phyloP scores from a whole-genome alignment of 2,329 filamentous ascomycete species.

The Leptosphaerulina australis region DNA sequence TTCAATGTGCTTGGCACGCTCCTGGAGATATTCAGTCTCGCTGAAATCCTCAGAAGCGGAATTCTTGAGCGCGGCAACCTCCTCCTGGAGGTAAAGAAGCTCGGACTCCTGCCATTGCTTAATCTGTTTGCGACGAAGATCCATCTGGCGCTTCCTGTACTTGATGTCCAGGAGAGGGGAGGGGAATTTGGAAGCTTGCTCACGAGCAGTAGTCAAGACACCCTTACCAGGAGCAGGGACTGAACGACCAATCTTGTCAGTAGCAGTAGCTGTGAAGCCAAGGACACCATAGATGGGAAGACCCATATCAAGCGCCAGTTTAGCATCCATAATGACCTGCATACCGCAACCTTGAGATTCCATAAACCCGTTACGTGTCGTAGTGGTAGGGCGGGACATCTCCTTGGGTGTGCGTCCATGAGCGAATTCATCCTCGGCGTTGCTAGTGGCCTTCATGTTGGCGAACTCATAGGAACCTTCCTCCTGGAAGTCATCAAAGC shows the following conservation, averaged over 20 bases:
- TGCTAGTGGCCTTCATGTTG: constrained; percentile 99
- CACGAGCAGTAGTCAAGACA: constrained; percentile 93
- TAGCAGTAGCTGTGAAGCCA: constrained; percentile 91
- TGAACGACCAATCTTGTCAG: constrained; percentile 98
- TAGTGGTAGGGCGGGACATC: constrained; percentile 97
- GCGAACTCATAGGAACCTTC: constrained; percentile 99
- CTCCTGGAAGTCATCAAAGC: constrained; percentile 98
- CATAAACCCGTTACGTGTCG: constrained; percentile 98
- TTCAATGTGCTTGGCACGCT: constrained; percentile 85
- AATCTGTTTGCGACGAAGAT: constrained; percentile 91
- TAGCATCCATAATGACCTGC: constrained; percentile 97
- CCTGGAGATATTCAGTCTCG: constrained; percentile 82
- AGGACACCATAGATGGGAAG: constrained; percentile 96
- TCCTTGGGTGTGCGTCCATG: constrained; percentile 94
- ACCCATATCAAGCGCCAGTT: constrained; percentile 96
- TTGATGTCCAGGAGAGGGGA: constrained; percentile 97
- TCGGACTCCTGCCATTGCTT: constrained; percentile 97
- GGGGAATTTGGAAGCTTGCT: constrained; percentile 88
- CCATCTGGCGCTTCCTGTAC: constrained; percentile 93
- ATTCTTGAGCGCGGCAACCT: constrained; percentile 84
- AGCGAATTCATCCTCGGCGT: constrained; percentile 92
- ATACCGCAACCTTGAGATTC: constrained; percentile 98
- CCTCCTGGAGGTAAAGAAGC: constrained; percentile 88
- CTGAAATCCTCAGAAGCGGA: constrained; percentile 71
- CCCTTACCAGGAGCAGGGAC: constrained; percentile 96